Evolutionary conservation across 257 asterid species (phyloP), one percentile per base, ranked within the genome.

Genomic region (Salvia hispanica): DNA sequence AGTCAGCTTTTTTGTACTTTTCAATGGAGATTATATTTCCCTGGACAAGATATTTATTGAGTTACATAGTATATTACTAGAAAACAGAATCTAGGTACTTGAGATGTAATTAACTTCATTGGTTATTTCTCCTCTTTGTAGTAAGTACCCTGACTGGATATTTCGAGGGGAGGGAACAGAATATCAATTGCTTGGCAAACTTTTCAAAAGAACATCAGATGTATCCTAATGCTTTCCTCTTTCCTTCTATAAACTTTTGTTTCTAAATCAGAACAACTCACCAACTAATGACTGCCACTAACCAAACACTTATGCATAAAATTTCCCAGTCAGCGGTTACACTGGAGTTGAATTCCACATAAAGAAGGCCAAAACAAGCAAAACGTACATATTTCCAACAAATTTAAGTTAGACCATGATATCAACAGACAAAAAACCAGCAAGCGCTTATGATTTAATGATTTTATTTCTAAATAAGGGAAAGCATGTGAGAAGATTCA

Each of bases 401-500:
- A 25, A 25, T 25, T 25, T 25, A 25, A 25, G 31, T 25, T 25
- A 25, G 31, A 25, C 31, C 31, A 25, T 25, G 33, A 11, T 40
- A 8, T 21, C 3, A 40, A 42, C 9, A 37, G 62, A 52, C 53
- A 58, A 65, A 25, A 16, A 64, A 36, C n/a, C 57, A 60, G 53
- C 62, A 33, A 18, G 9, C 9, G 33, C 21, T 37, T 43, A 7
- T 25, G 12, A 31, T n/a, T 46, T 54, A 46, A 36, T 43, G 25
- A 56, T 48, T 69, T 52, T 57, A 62, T 56, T 60, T 48, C 64
- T 56, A 66, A 25, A 34, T 43, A 39, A 53, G 68, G 47, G 43
- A 52, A 59, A 52, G 36, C 9, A 60, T 50, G 56, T 25, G 63
- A 57, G 7, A 55, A 48, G 69, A 63, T 39, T 15, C 85, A 76